Base-by-base conservation (phyloP, 164 flowering plant genomes). In the Warburgia ugandensis region DNA sequence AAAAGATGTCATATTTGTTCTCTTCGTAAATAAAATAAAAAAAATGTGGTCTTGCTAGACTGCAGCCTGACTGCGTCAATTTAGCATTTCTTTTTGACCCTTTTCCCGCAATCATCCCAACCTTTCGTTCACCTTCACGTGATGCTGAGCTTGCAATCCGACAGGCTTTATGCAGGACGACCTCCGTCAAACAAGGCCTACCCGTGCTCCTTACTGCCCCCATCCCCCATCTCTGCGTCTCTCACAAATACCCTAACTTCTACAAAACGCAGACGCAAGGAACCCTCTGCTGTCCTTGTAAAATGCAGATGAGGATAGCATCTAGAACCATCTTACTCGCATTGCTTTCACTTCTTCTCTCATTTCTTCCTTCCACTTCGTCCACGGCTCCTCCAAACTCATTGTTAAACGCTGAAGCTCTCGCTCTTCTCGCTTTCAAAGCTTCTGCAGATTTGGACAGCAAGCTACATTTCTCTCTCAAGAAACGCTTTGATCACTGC, bases 391-490 rank as follows among this genome's bases (percentile, higher is more conserved):
- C 59, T 17, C 10, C 37, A 10, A 29, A 33, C 40, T 30, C 19
- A 10, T 9, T 13, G 0, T 20, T 29, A 2, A 67, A 73, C 3
- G 38, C 71, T 17, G 96, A 85, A 31, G 85, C 87, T 3, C n/a
- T 53, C 1, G 71, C 81, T 0, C 73, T 89, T 14, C 68, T 85
- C 16, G 58, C 73, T 6, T 90, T 90, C 77, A 77, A 77, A 60
- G 54, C 77, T 4, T 69, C 69, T 54, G 81, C 91, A 10, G 97
- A 90, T 50, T 29, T 54, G 19, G 22, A 49, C 25, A 53, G 69
- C 68, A 45, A 14, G 2, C 90, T 90, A 10, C 55, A 10, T 0
- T 86, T 68, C 78, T 62, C 79, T 2, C 14, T 38, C 11, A 47
- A 63, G 45, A 36, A 52, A 1, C 48, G 23, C 47, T 20, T 43